These are phyloP conservation scores for Alternaria sp. DNA, from an alignment of 2,329 filamentous ascomycete genomes.

Conservation along the genomic window DNA sequence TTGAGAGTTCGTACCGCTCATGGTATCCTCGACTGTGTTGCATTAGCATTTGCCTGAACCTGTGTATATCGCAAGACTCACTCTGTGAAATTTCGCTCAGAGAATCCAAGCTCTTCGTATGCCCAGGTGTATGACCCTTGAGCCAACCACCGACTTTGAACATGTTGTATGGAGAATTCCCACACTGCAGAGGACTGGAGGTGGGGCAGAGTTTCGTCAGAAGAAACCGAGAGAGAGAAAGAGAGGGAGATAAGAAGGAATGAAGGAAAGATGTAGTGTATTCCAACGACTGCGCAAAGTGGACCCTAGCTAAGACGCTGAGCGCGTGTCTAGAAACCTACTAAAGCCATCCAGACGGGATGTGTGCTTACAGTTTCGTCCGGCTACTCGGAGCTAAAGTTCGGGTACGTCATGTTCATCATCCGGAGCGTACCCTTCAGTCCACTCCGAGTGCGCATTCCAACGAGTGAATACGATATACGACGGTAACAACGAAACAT, in stretches of 20 bases:
- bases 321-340: slow-evolving; percentile 16
- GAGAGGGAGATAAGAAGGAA: background rate
- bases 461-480: background rate
- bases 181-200: background rate
- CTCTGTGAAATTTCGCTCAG: slow-evolving; percentile 67
- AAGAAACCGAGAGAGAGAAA: slow-evolving; percentile 1
- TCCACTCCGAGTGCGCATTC: background rate
- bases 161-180: slow-evolving; percentile 30
- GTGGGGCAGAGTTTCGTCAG: slow-evolving; percentile 1
- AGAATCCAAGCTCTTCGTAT: slow-evolving; percentile 65
- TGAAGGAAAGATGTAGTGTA: background rate
- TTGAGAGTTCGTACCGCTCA: slow-evolving; percentile 52
- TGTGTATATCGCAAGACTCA: slow-evolving; percentile 9
- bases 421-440: slow-evolving; percentile 11
- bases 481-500: background rate
- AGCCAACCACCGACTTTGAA: slow-evolving; percentile 53
- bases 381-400: slow-evolving; percentile 26
- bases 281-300: slow-evolving; percentile 1
- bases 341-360: slow-evolving; percentile 12
- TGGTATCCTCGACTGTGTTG: slow-evolving; percentile 56
- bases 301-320: slow-evolving; percentile 9
- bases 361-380: slow-evolving; percentile 28
- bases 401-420: slow-evolving; percentile 29
- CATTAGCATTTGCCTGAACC: slow-evolving; percentile 26
- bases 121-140: slow-evolving; percentile 47